Percentiles rank a stretch among this genome's conserved stretches.
Evolutionary conservation across 2,329 filamentous ascomycete species (phyloP).

Genomic region (Emericellopsis atlantica): DNA sequence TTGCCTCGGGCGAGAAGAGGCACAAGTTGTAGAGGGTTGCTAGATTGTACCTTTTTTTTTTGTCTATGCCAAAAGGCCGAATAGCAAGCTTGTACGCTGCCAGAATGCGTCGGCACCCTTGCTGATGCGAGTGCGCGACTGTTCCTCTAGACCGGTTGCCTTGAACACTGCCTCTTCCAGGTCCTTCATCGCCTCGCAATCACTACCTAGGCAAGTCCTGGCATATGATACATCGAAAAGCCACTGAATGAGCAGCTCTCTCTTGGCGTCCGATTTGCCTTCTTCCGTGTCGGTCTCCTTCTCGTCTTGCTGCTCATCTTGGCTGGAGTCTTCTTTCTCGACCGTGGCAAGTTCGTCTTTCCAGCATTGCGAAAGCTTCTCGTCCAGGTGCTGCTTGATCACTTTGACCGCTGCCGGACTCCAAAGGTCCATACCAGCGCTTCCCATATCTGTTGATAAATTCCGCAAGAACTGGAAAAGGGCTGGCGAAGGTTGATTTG

Average conservation of each 20-base stretch:
- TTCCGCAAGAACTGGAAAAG: conserved; percentile 60
- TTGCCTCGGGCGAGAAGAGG: conserved; percentile 80
- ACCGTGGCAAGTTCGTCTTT: conserved; percentile 21
- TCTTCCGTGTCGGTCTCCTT: conserved; percentile 3
- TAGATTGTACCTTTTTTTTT: conserved; percentile 1
- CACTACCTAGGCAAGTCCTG: conserved; percentile 26
- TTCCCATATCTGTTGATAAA: conserved; percentile 54
- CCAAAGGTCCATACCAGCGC: conserved; percentile 69
- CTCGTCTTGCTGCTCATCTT: conserved; percentile 5
- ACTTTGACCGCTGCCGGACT: conserved; percentile 50
- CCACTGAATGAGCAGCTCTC: conserved; percentile 44
- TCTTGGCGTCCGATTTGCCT: background rate
- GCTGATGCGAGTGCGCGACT: conserved; percentile 37
- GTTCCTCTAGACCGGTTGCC: conserved; percentile 33
- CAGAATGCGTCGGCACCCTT: conserved; percentile 66
- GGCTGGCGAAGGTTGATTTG: conserved; percentile 64
- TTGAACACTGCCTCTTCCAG: conserved; percentile 32
- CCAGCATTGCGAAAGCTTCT: conserved; percentile 38
- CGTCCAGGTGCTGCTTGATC: conserved; percentile 46
- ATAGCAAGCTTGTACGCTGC: conserved; percentile 70
- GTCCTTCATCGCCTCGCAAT: conserved; percentile 19
- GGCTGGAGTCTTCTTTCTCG: conserved; percentile 7
- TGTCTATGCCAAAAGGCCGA: conserved; percentile 53
- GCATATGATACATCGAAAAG: conserved; percentile 47
- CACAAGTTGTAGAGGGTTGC: conserved; percentile 61